Conservation (phyloP, 73 alveolate genomes). For the Breviolum minutum region DNA sequence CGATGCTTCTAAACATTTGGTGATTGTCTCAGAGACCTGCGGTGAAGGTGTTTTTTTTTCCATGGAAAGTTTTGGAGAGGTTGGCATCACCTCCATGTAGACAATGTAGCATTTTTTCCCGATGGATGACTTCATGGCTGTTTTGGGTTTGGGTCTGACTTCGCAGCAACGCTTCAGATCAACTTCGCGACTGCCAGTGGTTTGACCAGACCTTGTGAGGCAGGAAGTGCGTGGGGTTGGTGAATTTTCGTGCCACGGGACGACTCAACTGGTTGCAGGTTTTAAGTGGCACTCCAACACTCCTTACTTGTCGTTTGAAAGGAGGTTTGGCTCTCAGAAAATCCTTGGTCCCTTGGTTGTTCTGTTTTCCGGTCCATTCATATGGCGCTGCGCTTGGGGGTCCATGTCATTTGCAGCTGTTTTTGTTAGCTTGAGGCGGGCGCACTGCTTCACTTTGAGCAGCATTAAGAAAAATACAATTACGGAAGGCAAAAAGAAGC, state of each 20-base stretch:
- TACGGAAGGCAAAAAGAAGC: too few species aligned
- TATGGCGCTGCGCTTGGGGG: not conserved
- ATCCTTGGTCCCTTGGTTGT: not conserved
- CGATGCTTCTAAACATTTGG: conserved; percentile 24
- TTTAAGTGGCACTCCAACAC: conserved; percentile 21
- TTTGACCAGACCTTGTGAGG: conserved; percentile 26
- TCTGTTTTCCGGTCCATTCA: not conserved
- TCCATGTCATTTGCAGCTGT: not conserved
- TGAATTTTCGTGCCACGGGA: not conserved
- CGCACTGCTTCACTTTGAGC: too few species aligned
- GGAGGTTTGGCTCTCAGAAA: conserved; percentile 20
- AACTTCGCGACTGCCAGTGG: conserved; percentile 10
- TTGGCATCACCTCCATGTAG: not conserved
- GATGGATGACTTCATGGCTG: not conserved
- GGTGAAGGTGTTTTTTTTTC: too few species aligned
- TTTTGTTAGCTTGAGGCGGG: too few species aligned
- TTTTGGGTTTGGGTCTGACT: too few species aligned
- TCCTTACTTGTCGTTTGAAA: conserved; percentile 43
- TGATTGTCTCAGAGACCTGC: not conserved
- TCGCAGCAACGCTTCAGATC: not conserved
- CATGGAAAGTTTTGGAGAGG: not conserved
- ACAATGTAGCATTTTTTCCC: not conserved
- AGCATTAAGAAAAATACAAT: too few species aligned
- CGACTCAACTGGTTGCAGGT: not conserved
- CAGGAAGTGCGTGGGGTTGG: not conserved